Conservation (phyloP, 176 grass and related monocot genomes). For the Oryza australiensis region DNA sequence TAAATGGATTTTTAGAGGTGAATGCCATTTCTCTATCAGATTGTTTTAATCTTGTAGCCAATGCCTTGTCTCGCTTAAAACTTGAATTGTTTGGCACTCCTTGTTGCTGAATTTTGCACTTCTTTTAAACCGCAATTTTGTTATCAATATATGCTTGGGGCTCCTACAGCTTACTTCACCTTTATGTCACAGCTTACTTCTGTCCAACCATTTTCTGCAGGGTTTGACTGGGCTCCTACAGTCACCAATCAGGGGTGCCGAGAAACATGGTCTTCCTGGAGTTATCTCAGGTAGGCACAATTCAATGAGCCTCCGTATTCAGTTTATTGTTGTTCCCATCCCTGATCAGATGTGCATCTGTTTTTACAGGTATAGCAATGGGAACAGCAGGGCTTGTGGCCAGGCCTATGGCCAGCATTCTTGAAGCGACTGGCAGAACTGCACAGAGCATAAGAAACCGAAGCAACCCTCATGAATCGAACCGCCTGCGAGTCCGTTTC, state of each 20-base stretch:
- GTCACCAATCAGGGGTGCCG: conserved; percentile 90
- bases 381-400: conserved; percentile 93
- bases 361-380: conserved; percentile 84
- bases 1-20: conserved; percentile 95
- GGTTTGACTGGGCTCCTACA: conserved; percentile 96
- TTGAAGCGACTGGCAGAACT: conserved; percentile 95
- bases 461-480: conserved; percentile 79
- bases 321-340: conserved; percentile 28
- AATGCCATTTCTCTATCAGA: conserved; percentile 25
- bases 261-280: conserved; percentile 93
- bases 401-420: conserved; percentile 85
- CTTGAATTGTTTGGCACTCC: conserved; percentile 10
- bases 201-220: conserved; percentile 44
- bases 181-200: neutral
- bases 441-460: conserved; percentile 94
- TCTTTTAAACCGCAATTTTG: neutral
- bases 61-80: conserved; percentile 4
- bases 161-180: no score
- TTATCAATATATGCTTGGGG: neutral
- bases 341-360: conserved; percentile 21
- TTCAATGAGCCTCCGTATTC: conserved; percentile 8
- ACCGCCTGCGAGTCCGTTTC: conserved; percentile 60
- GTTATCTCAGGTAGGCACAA: conserved; percentile 75
- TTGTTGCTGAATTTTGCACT: conserved; percentile 4
- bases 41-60: conserved; percentile 24